Evolutionary conservation across 2,329 filamentous ascomycete species (phyloP).

Genomic region (Colletotrichum camelliae): DNA sequence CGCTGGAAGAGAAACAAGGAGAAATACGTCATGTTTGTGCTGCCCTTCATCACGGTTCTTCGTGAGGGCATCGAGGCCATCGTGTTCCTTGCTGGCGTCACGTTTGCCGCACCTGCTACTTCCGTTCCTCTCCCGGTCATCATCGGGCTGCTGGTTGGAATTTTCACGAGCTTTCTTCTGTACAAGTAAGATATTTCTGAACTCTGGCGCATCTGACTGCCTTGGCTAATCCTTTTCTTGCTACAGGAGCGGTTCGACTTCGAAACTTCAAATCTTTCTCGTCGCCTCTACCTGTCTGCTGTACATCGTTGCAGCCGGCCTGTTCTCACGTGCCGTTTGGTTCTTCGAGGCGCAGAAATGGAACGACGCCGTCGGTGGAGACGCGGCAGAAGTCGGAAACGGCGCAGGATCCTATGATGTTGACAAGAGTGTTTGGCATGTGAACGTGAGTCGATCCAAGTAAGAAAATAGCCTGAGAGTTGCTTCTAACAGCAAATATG

Average conservation of each 20-base stretch:
- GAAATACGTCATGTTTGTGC: conserved; percentile 84
- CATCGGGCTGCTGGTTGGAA: conserved; percentile 73
- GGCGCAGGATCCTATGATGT: conserved; percentile 84
- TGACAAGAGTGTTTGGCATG: conserved; percentile 78
- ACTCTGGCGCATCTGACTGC: neutral
- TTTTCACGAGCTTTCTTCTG: conserved; percentile 72
- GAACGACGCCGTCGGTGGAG: conserved; percentile 67
- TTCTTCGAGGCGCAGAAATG: conserved; percentile 74
- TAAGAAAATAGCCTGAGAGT: neutral
- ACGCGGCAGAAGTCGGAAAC: conserved; percentile 51
- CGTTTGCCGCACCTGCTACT: conserved; percentile 74
- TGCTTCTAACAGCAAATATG: neutral
- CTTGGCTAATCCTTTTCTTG: neutral
- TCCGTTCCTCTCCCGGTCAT: conserved; percentile 81
- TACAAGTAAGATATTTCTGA: conserved; percentile 67
- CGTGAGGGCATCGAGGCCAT: conserved; percentile 87
- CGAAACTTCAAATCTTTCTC: conserved; percentile 73
- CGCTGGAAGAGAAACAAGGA: conserved; percentile 64
- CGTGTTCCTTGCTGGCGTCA: conserved; percentile 87
- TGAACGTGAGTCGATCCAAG: conserved; percentile 64
- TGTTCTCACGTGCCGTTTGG: conserved; percentile 82
- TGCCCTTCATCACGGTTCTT: conserved; percentile 86
- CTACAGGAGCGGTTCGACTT: conserved; percentile 45
- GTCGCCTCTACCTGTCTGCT: conserved; percentile 81
- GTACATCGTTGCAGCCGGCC: conserved; percentile 82